Evolutionary conservation across 2,329 filamentous ascomycete genomes (phyloP).

Genomic region (Penicillium thymicola): DNA sequence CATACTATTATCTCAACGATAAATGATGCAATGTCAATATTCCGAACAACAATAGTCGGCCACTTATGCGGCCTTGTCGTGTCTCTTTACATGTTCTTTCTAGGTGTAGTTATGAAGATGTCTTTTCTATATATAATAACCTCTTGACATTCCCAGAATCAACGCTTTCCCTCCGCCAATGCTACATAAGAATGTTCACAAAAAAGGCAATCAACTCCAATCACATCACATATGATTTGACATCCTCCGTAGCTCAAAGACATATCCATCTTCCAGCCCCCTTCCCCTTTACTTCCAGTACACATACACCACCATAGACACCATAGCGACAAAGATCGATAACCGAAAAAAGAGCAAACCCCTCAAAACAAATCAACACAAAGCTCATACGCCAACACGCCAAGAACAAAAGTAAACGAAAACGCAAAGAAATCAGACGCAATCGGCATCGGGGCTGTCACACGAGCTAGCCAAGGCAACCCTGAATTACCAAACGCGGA

Average conservation of each 20-base stretch:
- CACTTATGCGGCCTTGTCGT: too few species aligned
- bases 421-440: not conserved
- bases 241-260: not conserved
- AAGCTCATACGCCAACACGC: not conserved
- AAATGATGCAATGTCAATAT: conserved; percentile 13
- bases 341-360: not conserved
- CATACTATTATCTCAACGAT: conserved; percentile 3
- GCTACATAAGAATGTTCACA: not conserved
- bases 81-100: too few species aligned
- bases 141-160: not conserved
- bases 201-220: not conserved
- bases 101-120: too few species aligned
- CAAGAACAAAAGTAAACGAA: not conserved
- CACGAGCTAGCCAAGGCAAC: not conserved
- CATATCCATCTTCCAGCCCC: too few species aligned
- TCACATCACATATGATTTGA: too few species aligned
- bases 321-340: not conserved
- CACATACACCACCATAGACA: not conserved
- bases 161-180: not conserved
- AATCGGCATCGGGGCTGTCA: not conserved
- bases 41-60: not conserved
- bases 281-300: not conserved
- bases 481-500: not conserved
- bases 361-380: not conserved
- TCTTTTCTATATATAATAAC: too few species aligned